phyloP scores from a whole-genome alignment of 768 basidiomycete genomes.

The Mrakia frigida region DNA sequence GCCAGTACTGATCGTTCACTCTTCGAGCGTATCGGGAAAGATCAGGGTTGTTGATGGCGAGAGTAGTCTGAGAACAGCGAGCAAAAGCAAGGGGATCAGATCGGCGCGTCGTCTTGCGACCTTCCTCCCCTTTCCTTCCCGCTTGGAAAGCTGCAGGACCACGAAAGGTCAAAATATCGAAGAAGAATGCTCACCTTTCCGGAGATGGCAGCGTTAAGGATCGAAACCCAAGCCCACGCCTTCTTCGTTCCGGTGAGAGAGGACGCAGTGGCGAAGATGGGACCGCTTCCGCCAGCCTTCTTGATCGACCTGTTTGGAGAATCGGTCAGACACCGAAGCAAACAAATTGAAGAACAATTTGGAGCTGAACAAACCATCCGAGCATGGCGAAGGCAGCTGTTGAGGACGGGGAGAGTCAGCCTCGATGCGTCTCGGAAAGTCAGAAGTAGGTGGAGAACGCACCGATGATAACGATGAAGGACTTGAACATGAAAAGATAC shows the following conservation, averaged over 20 bases:
- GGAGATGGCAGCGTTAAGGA: background rate
- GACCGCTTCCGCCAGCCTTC: background rate
- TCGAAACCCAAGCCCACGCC: constrained; percentile 22
- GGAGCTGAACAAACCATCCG: background rate
- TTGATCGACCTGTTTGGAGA: constrained; percentile 2
- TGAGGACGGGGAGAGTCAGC: background rate
- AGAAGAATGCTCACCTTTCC: background rate
- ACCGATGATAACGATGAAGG: constrained; percentile 16
- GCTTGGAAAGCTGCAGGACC: too few species aligned
- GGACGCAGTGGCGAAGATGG: background rate
- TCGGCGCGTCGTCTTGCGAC: too few species aligned
- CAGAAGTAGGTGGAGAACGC: background rate
- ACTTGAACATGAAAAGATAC: constrained; percentile 20
- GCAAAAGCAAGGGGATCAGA: too few species aligned
- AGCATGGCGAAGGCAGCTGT: constrained; percentile 16
- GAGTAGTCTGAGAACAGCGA: background rate
- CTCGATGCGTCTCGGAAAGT: background rate
- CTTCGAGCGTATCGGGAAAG: constrained; percentile 19
- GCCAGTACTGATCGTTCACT: constrained; percentile 7
- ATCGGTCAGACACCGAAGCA: too few species aligned
- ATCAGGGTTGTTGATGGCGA: constrained; percentile 20
- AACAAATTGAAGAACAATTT: too few species aligned
- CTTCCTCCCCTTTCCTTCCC: too few species aligned
- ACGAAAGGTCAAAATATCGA: too few species aligned
- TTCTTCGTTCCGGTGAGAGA: background rate